Percentiles rank a stretch among this genome's conserved stretches.
These are phyloP conservation scores for Pyrus hybrid DNA, from an alignment of 331 rosid genomes.

Conservation along the genomic window DNA sequence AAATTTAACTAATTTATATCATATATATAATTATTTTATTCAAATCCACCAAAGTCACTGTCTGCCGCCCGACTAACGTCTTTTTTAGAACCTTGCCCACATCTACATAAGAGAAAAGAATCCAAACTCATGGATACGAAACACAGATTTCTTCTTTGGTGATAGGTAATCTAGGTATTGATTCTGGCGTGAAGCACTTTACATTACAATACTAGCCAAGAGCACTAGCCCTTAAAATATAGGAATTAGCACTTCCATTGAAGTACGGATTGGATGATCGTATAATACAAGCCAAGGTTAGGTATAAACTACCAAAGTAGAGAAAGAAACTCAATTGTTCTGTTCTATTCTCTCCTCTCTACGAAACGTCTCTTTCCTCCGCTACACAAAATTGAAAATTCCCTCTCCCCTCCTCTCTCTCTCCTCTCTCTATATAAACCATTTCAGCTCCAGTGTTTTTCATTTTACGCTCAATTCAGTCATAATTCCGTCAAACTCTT, in stretches of 20 bases:
- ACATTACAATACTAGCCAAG: not conserved
- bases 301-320: slow-evolving; percentile 7
- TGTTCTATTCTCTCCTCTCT: slow-evolving; percentile 12
- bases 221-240: not conserved
- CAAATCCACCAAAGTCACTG: too few relatives aligned
- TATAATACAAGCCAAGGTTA: slow-evolving; percentile 3
- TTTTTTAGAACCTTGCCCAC: too few relatives aligned
- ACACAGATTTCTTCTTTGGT: not conserved
- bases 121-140: too few relatives aligned
- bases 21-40: too few relatives aligned
- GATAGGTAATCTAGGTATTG: not conserved
- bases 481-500: not conserved
- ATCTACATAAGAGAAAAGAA: too few relatives aligned
- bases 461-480: not conserved
- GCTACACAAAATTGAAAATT: slow-evolving; percentile 3
- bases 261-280: not conserved
- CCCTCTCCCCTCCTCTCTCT: slow-evolving; percentile 5
- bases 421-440: not conserved
- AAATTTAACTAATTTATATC: too few relatives aligned
- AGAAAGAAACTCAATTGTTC: slow-evolving; percentile 5
- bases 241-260: not conserved
- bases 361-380: slow-evolving; percentile 71
- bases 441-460: not conserved
- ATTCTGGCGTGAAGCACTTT: not conserved
- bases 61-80: too few relatives aligned